Percentiles rank a stretch among this genome's conserved stretches.
Evolutionary conservation across 1,284 basidiomycete genomes (phyloP).

Genomic region (Malassezia furfur): DNA sequence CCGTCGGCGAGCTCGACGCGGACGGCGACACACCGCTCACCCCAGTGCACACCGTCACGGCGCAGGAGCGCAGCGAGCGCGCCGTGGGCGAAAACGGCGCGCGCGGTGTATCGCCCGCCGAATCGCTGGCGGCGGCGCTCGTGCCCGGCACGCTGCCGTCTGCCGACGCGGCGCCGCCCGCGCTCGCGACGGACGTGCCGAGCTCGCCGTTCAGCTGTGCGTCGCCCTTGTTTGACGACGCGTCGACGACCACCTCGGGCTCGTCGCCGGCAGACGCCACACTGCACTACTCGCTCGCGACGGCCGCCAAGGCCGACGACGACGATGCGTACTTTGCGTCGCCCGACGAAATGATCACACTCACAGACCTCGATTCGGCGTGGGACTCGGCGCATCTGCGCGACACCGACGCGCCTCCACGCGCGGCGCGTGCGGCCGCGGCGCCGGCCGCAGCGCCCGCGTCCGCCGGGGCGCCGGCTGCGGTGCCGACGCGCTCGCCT

Average conservation of each 20-base stretch:
- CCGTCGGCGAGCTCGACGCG: constrained; percentile 1
- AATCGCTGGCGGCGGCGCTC: constrained; percentile 1
- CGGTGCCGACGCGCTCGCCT: neutral
- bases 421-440: neutral
- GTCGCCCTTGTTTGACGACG: neutral
- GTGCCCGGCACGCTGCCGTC: constrained; percentile 5
- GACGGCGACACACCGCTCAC: constrained; percentile 17
- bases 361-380: constrained; percentile 17
- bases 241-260: neutral
- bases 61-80: neutral
- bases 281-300: neutral
- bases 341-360: constrained; percentile 9
- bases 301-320: neutral
- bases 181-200: neutral
- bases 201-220: neutral
- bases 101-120: neutral
- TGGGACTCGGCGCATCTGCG: constrained; percentile 9
- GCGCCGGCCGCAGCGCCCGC: too few species aligned
- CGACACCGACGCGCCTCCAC: neutral
- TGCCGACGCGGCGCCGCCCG: neutral
- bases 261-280: neutral
- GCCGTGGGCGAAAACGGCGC: neutral
- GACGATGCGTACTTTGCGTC: constrained; percentile 1
- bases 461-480: too few species aligned
- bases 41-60: constrained; percentile 6